These are phyloP conservation scores for Zopfochytrium polystomum DNA, from an alignment of 371 early-diverging fungal species.

Conservation along the genomic window DNA sequence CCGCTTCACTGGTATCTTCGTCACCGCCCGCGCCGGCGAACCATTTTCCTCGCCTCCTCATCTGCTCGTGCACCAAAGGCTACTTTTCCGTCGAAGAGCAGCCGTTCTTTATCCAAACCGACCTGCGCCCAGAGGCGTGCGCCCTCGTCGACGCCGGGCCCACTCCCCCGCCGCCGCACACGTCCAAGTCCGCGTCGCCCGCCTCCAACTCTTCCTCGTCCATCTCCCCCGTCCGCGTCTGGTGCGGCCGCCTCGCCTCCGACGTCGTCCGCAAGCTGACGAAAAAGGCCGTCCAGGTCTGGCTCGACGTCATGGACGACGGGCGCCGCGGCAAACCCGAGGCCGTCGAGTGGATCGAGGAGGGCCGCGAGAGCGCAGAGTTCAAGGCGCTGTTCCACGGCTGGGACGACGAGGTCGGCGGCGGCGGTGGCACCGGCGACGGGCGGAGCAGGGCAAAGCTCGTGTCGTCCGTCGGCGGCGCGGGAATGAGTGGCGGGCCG, in stretches of 20 bases:
- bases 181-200: background rate
- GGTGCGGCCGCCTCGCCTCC: conserved; percentile 39
- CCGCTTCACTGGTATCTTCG: no score
- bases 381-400: conserved; percentile 19
- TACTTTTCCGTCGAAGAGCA: conserved; percentile 44
- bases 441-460: background rate
- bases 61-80: conserved; percentile 42
- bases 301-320: conserved; percentile 41
- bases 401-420: conserved; percentile 8
- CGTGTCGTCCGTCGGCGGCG: no score
- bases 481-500: no score
- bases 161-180: no score
- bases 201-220: no score
- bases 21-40: no score
- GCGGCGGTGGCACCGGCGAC: background rate
- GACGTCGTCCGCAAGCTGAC: conserved; percentile 47
- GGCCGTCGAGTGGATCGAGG: conserved; percentile 11
- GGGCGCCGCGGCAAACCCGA: conserved; percentile 20
- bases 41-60: conserved; percentile 38
- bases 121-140: conserved; percentile 32
- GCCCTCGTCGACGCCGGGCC: conserved; percentile 47
- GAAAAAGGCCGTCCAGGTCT: conserved; percentile 44
- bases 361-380: conserved; percentile 19
- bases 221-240: conserved; percentile 34
- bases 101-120: conserved; percentile 26